A percentile compares a stretch with the other conserved stretches of the same genome.
Evolutionary conservation across 164 flowering plant species (phyloP).

Genomic region (Cinnamomum micranthum): DNA sequence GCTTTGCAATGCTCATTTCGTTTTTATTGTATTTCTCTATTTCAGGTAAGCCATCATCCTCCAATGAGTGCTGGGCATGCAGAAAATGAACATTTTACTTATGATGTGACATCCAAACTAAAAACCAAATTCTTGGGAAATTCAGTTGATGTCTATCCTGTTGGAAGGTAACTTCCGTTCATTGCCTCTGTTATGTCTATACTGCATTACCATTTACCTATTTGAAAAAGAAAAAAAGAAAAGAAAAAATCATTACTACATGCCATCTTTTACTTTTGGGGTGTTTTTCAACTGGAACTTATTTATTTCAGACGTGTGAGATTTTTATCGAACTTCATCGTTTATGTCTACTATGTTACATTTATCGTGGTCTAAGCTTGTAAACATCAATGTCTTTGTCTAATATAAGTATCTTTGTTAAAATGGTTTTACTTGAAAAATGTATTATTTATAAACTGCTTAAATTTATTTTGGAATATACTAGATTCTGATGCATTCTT

Average conservation of each 20-base stretch:
- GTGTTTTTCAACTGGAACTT: not conserved
- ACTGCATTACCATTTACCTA: not conserved
- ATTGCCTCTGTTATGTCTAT: not conserved
- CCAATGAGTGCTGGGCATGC: slow-evolving; percentile 92
- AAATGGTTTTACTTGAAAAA: too few relatives aligned
- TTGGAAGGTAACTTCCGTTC: slow-evolving; percentile 53
- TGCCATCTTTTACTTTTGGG: too few relatives aligned
- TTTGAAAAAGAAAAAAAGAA: too few relatives aligned
- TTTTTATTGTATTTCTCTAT: slow-evolving; percentile 2
- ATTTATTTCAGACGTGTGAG: not conserved
- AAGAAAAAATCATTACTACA: too few relatives aligned
- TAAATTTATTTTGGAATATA: not conserved
- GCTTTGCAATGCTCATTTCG: not conserved
- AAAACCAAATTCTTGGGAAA: slow-evolving; percentile 83
- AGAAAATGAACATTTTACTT: slow-evolving; percentile 81
- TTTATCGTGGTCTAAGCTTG: not conserved
- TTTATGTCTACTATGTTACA: not conserved
- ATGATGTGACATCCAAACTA: slow-evolving; percentile 79
- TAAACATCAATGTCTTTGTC: not conserved
- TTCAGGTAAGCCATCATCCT: slow-evolving; percentile 87
- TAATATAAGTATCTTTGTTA: not conserved
- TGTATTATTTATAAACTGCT: not conserved
- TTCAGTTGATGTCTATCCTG: slow-evolving; percentile 74
- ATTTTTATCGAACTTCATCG: not conserved
- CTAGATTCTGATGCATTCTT: not conserved